A percentile compares a stretch with the other conserved stretches of the same genome.
Conservation (phyloP, 768 basidiomycete species). For the Mrakia frigida region DNA sequence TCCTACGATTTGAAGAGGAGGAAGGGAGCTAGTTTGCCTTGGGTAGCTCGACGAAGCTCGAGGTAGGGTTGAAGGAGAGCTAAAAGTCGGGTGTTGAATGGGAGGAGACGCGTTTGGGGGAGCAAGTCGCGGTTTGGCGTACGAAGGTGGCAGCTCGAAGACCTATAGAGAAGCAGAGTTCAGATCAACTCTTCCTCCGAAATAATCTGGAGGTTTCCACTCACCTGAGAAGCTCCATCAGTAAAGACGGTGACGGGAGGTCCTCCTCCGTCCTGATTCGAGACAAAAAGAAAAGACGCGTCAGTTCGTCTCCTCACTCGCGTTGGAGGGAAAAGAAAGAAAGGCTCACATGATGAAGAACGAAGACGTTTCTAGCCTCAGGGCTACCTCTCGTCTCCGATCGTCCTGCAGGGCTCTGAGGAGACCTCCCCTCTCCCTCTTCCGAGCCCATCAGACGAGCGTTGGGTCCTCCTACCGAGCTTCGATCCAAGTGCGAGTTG, state of each 20-base stretch:
- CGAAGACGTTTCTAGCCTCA: background rate
- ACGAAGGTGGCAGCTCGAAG: conserved; percentile 1
- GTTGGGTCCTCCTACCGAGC: background rate
- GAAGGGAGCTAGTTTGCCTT: too few relatives aligned
- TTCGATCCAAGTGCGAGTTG: too few relatives aligned
- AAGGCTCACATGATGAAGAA: background rate
- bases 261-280: background rate
- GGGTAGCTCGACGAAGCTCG: too few relatives aligned
- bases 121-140: background rate
- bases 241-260: conserved; percentile 8
- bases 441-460: background rate
- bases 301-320: too few relatives aligned
- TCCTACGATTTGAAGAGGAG: too few relatives aligned
- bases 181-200: too few relatives aligned
- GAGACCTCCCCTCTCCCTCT: background rate
- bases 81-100: too few relatives aligned
- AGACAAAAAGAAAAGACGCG: too few relatives aligned
- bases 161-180: background rate
- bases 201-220: too few relatives aligned
- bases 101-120: too few relatives aligned
- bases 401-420: background rate
- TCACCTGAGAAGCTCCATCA: background rate
- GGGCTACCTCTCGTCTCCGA: background rate
- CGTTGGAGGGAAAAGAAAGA: too few relatives aligned
- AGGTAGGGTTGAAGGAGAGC: too few relatives aligned